A percentile compares a stretch with the other conserved stretches of the same genome.
phyloP scores from a whole-genome alignment of 1,284 basidiomycete genomes.

The Marasmius oreades region DNA sequence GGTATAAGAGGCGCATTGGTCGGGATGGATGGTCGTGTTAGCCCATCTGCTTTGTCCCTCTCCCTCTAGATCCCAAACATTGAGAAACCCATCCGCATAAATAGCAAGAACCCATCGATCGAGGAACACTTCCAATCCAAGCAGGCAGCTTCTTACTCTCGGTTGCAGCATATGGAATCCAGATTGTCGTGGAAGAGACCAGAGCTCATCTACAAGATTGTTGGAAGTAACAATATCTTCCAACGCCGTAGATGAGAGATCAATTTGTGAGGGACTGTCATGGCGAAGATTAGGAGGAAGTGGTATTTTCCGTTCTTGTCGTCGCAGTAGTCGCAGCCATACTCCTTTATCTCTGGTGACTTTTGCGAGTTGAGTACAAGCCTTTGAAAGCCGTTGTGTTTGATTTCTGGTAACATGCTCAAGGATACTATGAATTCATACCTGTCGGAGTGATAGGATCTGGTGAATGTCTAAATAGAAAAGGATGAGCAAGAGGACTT shows the following conservation, averaged over 20 bases:
- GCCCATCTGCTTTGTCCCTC: neutral
- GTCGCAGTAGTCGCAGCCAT: constrained; percentile 7
- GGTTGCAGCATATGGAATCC: constrained; percentile 14
- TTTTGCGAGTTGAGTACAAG: constrained; percentile 8
- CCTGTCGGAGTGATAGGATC: constrained; percentile 11
- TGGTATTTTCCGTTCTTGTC: constrained; percentile 3
- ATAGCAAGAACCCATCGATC: constrained; percentile 39
- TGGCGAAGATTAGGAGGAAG: neutral
- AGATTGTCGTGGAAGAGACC: constrained; percentile 20
- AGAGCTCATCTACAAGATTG: constrained; percentile 14
- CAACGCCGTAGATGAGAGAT: constrained; percentile 2
- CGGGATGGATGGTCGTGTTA: neutral
- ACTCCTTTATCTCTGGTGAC: constrained; percentile 10
- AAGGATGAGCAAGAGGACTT: constrained; percentile 10
- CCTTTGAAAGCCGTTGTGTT: constrained; percentile 3
- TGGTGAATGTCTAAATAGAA: constrained; percentile 6
- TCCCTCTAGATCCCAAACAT: constrained; percentile 31
- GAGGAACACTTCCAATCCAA: constrained; percentile 32
- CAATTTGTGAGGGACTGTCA: neutral
- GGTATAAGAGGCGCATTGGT: constrained; percentile 6
- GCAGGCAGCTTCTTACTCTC: constrained; percentile 18
- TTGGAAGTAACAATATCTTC: constrained; percentile 7
- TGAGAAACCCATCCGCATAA: constrained; percentile 33
- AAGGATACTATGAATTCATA: neutral
- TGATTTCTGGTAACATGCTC: neutral